These are phyloP conservation scores for Alloteropsis semialata DNA, from an alignment of 176 grass and related monocot species.

Conservation along the genomic window DNA sequence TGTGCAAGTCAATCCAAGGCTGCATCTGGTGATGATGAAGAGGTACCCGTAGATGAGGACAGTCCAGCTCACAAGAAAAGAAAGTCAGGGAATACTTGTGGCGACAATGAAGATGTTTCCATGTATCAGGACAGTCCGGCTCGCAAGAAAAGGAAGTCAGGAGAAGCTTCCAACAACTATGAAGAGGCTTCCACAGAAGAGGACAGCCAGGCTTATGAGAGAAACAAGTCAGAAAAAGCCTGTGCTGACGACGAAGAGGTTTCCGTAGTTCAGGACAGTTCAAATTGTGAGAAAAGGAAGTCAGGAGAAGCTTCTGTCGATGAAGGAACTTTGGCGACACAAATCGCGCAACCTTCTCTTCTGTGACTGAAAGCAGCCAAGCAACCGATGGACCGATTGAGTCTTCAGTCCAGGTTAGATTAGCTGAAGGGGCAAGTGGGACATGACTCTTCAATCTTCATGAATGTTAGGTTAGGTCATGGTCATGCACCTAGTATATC, in stretches of 20 bases:
- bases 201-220: not conserved
- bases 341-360: not conserved
- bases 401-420: slow-evolving; percentile 20
- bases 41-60: not conserved
- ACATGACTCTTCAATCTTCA: not conserved
- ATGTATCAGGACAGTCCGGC: not conserved
- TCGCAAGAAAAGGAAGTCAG: not conserved
- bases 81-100: not conserved
- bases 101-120: not conserved
- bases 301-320: slow-evolving; percentile 6
- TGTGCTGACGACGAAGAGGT: not conserved
- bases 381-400: not conserved
- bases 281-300: not conserved
- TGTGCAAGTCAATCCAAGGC: slow-evolving; percentile 15
- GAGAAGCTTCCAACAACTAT: not conserved
- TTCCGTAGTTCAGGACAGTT: not conserved
- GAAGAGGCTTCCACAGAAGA: not conserved
- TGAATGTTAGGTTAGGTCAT: not conserved
- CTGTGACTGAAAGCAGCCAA: slow-evolving; percentile 26
- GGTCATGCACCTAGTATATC: not conserved
- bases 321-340: not conserved
- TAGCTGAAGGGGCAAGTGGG: not conserved
- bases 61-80: slow-evolving; percentile 7
- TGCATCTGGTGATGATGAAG: slow-evolving; percentile 8
- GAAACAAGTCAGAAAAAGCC: not conserved